Percentiles rank a stretch among this genome's conserved stretches.
These are phyloP conservation scores for Cercospora janseana DNA, from an alignment of 2,329 filamentous ascomycete species.

Conservation along the genomic window DNA sequence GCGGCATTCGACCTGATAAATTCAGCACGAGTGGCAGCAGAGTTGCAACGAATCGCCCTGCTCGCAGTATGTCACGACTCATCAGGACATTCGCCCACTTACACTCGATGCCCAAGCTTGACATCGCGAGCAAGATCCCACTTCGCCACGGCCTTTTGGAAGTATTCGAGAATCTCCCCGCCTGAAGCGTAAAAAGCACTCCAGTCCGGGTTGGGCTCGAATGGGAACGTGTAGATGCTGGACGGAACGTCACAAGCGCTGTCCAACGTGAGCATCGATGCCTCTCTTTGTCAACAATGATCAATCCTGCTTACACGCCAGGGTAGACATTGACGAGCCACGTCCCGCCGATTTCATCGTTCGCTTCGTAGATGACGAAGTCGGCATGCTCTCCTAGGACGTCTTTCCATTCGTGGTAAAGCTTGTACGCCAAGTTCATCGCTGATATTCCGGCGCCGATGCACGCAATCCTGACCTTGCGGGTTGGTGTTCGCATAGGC, in stretches of 20 bases:
- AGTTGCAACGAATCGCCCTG: no score
- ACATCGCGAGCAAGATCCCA: constrained; percentile 42
- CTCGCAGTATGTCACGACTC: neutral
- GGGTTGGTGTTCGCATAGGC: constrained; percentile 34
- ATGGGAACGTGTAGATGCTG: constrained; percentile 44
- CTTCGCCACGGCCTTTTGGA: constrained; percentile 41
- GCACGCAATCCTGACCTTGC: constrained; percentile 32
- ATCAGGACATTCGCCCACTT: constrained; percentile 15
- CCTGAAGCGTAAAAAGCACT: constrained; percentile 43
- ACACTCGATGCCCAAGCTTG: constrained; percentile 41
- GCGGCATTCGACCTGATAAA: constrained; percentile 7
- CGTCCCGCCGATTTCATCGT: constrained; percentile 43
- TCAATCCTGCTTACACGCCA: constrained; percentile 34
- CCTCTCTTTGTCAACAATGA: neutral
- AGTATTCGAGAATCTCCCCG: constrained; percentile 45
- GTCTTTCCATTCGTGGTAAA: constrained; percentile 40
- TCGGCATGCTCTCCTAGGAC: constrained; percentile 37
- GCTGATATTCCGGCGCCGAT: constrained; percentile 40
- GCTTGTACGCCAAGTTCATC: constrained; percentile 43
- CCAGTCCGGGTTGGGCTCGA: constrained; percentile 47
- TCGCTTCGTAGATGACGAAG: constrained; percentile 46
- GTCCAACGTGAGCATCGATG: neutral
- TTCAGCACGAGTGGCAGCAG: no score
- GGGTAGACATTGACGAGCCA: constrained; percentile 44
- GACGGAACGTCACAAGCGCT: constrained; percentile 41